These are phyloP conservation scores for Onygenales sp. DNA, from an alignment of 2,329 filamentous ascomycete genomes.

Conservation along the genomic window DNA sequence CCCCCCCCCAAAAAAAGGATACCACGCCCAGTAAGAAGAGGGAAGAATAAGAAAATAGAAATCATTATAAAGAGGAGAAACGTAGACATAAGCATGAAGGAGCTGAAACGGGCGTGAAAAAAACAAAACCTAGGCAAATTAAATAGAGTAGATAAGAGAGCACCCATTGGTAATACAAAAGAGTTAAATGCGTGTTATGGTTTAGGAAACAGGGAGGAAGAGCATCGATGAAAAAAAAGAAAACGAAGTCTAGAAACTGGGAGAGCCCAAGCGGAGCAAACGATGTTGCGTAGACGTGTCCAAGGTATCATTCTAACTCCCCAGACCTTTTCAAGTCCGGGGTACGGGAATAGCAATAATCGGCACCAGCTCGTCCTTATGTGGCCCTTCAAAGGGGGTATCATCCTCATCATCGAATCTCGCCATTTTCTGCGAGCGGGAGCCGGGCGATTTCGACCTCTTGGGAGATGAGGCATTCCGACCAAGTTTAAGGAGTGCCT, in stretches of 20 bases:
- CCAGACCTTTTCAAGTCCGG: background rate
- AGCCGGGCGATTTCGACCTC: background rate
- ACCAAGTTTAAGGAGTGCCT: constrained; percentile 23
- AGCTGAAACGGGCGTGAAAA: background rate
- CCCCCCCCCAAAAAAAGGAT: too few species aligned
- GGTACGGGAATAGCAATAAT: constrained; percentile 4
- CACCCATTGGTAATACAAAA: too few species aligned
- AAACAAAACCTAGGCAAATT: background rate
- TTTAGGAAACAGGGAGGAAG: too few species aligned
- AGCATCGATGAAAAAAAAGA: too few species aligned
- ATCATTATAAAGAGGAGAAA: too few species aligned
- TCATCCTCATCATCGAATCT: constrained; percentile 11
- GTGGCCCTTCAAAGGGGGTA: constrained; percentile 19
- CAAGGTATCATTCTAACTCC: too few species aligned
- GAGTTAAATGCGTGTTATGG: too few species aligned
- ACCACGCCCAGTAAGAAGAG: too few species aligned
- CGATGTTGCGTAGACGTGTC: too few species aligned
- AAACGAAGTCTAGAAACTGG: constrained; percentile 14
- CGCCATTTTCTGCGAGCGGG: constrained; percentile 7
- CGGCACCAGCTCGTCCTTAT: constrained; percentile 28
- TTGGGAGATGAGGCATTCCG: constrained; percentile 9
- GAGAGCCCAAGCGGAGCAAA: too few species aligned
- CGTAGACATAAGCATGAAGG: background rate
- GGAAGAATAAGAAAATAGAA: too few species aligned
- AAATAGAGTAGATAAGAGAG: too few species aligned